Evolutionary conservation across 1,139 yeast species (phyloP), one percentile per base, ranked within the genome.

Genomic region (Debaryomyces singareniensis): DNA sequence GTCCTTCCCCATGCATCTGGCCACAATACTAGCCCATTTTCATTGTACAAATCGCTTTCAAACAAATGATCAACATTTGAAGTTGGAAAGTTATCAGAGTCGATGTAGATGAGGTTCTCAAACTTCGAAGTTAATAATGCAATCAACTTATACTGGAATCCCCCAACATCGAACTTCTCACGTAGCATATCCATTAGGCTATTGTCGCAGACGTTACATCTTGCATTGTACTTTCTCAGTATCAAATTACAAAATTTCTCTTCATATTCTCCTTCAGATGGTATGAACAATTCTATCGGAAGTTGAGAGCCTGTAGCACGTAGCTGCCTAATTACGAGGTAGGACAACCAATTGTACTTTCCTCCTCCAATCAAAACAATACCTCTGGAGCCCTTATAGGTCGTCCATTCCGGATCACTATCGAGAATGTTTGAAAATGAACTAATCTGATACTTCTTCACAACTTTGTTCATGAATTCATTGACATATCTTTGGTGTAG

Each of bases 51-150:
- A 3, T 59, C 55, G 0, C 62, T 48, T 1, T 53, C 58, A 30
- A 60, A 75, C 22, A 78, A 50, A 32, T 61, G 55, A 31, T 76
- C 81, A 15, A 78, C 68, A 37, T 73, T 68, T 26, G 49, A 55
- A 23, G 75, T 55, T 5, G 84, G 83, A 43, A 76, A 68, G 45
- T 78, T 74, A 50, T 81, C 89, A 6, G 84, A 77, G 47, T 81
- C 91, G 29, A 81, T 46, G 41, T 78, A 73, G 30, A 80, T 48
- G 9, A 78, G 63, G 33, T 72, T 68, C 42, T 75, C 77, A 45
- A 80, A 80, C 21, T 55, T 55, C 4, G 84, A 76, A 15, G 75
- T 55, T 33, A 79, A 53, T 20, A 80, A 47, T 0, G 86, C 83
- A 37, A 79, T 58, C 55, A 71, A 64, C 45, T 80, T 80, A 47